Evolutionary conservation across 106 monocot species (phyloP).

Genomic region (Alisma plantagoaquatica): DNA sequence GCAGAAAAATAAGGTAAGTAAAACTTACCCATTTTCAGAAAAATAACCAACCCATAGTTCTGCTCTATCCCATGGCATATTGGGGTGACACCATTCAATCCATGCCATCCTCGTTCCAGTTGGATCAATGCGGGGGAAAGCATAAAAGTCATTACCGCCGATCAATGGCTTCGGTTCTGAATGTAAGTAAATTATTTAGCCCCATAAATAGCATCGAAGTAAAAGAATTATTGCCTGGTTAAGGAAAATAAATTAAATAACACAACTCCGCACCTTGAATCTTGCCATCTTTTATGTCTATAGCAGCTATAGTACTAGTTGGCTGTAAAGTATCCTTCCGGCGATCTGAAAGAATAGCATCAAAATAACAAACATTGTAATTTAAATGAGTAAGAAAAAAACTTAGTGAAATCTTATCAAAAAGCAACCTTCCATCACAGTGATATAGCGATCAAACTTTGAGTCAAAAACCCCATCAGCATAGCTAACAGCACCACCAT

Average conservation of each 20-base stretch:
- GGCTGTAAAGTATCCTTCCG: conserved; percentile 65
- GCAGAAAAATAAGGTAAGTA: too few species aligned
- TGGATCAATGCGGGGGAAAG: conserved; percentile 68
- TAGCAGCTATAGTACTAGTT: conserved; percentile 45
- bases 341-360: conserved; percentile 34
- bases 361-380: too few species aligned
- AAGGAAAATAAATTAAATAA: too few species aligned
- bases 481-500: conserved; percentile 56
- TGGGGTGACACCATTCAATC: conserved; percentile 93
- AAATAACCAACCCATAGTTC: conserved; percentile 97
- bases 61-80: conserved; percentile 94
- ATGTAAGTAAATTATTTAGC: too few species aligned
- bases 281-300: conserved; percentile 25
- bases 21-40: conserved; percentile 79
- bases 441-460: conserved; percentile 54
- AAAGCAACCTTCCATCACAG: conserved; percentile 80
- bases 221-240: background rate
- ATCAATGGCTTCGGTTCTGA: conserved; percentile 70
- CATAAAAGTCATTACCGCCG: conserved; percentile 87
- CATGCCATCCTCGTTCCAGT: conserved; percentile 69
- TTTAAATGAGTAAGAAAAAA: too few species aligned
- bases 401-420: background rate
- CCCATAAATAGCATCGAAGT: background rate
- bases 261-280: conserved; percentile 58
- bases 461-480: conserved; percentile 85